phyloP scores from a whole-genome alignment of 345 rosid genomes.

The Microthlaspi erraticum region DNA sequence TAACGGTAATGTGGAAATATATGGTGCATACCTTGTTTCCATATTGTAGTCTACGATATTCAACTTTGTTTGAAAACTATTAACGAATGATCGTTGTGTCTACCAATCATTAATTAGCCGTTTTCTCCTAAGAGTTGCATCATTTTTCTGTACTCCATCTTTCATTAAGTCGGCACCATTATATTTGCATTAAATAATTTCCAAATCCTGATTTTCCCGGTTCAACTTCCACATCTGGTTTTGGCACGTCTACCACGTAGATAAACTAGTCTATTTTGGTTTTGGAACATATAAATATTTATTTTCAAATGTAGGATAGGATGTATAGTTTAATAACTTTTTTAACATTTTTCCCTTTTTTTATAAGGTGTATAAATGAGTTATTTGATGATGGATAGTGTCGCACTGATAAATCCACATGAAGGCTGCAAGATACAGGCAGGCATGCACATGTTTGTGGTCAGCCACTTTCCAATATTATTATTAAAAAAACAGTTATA shows the following conservation, averaged over 20 bases:
- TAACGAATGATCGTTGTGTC: not conserved
- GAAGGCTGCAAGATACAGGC: conserved; percentile 52
- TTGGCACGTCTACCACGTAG: conserved; percentile 2
- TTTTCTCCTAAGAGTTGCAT: not conserved
- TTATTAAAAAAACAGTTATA: not conserved
- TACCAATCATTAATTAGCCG: conserved; percentile 37
- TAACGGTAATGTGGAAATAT: conserved; percentile 38
- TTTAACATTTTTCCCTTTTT: too few relatives aligned
- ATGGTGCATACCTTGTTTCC: conserved; percentile 17
- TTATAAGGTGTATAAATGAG: not conserved
- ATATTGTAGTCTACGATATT: conserved; percentile 1
- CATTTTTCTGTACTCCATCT: too few relatives aligned
- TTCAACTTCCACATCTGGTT: not conserved
- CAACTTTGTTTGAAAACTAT: not conserved
- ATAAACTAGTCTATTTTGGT: not conserved
- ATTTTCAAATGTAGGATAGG: not conserved
- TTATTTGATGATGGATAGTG: conserved; percentile 44
- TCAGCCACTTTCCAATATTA: conserved; percentile 40
- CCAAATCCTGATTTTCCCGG: not conserved
- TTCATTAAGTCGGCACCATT: not conserved
- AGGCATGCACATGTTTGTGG: conserved; percentile 50
- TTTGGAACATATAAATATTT: not conserved
- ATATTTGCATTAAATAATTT: not conserved
- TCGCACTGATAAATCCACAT: conserved; percentile 48
- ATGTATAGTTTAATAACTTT: not conserved